Evolutionary conservation across 192 early-diverging fungal species (phyloP), one percentile per base, ranked within the genome.

Genomic region (Podila epigama): DNA sequence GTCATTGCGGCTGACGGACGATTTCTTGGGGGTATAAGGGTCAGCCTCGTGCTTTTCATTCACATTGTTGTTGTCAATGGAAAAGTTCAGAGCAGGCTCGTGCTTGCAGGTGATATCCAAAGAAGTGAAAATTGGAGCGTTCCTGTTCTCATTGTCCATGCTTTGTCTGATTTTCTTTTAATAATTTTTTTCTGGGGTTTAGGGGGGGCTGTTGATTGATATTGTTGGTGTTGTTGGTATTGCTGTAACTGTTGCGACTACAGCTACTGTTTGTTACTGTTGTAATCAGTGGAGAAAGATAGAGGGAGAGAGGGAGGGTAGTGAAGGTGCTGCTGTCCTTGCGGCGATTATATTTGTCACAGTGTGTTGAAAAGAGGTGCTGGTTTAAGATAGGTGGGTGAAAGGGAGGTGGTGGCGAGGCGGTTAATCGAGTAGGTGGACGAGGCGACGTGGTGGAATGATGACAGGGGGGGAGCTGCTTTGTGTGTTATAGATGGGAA

Each of bases 21-120:
- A 22, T 39, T 12, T 33, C 41, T 36, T 41, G 60, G 60, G 22
- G 25, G 29, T 62, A 12, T 25, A 34, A 29, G 41, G 31, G 28
- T 29, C 42, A 32, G 28, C 60, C 60, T 50, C 44, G 60, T 62
- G 60, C 58, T 60, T 60, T 29, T 60, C 28, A 29, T 29, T 41
- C 25, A 1, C 40, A 25, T 22, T 32, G 33, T 58, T 58, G n/a
- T n/a, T 39, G 22, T 13, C 34, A 13, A 15, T 27, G 56, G 13
- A 41, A 28, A 33, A 5, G 44, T 4, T n/a, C 12, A 44, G 20
- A 31, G 44, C n/a, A 48, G 44, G 33, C 60, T 62, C 60, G 50
- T 62, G 60, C 44, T 62, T 62, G 60, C 60, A 62, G 40, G 28
- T 62, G 60, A 62, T 35, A 48, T 31, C 27, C 8, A 32, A 32